A percentile compares a stretch with the other conserved stretches of the same genome.
phyloP scores from a whole-genome alignment of 2,329 filamentous ascomycete species.

The Hypoxylon sp. region DNA sequence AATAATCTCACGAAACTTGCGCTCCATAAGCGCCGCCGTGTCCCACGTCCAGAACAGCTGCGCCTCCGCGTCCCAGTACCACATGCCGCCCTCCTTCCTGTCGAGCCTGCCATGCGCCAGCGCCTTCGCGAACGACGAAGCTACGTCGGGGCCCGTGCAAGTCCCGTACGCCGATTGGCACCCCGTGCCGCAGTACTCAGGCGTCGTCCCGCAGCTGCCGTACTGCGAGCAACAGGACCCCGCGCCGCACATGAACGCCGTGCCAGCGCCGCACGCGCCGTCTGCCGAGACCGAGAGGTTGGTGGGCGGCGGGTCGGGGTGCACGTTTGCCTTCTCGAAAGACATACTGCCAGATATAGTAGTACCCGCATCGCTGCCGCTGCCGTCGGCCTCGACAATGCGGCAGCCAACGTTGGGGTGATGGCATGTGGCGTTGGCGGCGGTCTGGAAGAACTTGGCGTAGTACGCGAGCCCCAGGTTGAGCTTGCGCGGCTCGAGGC shows the following conservation, averaged over 20 bases:
- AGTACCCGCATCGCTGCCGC: constrained; percentile 70
- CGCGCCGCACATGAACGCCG: constrained; percentile 51
- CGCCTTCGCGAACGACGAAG: constrained; percentile 57
- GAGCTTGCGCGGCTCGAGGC: constrained; percentile 64
- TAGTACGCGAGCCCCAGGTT: constrained; percentile 77
- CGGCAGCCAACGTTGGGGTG: constrained; percentile 65
- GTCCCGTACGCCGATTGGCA: constrained; percentile 41
- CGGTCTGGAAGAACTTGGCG: constrained; percentile 73
- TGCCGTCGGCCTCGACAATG: constrained; percentile 67
- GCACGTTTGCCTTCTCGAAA: constrained; percentile 59
- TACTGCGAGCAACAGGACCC: constrained; percentile 37
- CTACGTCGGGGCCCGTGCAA: constrained; percentile 30
- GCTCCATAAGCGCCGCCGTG: constrained; percentile 68
- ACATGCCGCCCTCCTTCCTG: constrained; percentile 71
- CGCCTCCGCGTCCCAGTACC: constrained; percentile 73
- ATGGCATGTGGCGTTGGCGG: constrained; percentile 58
- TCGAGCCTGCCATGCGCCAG: constrained; percentile 69
- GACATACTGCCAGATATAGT: constrained; percentile 74
- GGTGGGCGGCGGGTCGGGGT: constrained; percentile 39
- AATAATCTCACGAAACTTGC: constrained; percentile 74
- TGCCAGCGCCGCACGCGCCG: constrained; percentile 54
- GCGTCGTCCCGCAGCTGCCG: constrained; percentile 52
- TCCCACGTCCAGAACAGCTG: constrained; percentile 82
- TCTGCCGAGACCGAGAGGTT: constrained; percentile 51
- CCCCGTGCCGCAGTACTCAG: constrained; percentile 47